phyloP scores from a whole-genome alignment of 2,329 filamentous ascomycete genomes.

The Ophidiomyces ophidiicola region DNA sequence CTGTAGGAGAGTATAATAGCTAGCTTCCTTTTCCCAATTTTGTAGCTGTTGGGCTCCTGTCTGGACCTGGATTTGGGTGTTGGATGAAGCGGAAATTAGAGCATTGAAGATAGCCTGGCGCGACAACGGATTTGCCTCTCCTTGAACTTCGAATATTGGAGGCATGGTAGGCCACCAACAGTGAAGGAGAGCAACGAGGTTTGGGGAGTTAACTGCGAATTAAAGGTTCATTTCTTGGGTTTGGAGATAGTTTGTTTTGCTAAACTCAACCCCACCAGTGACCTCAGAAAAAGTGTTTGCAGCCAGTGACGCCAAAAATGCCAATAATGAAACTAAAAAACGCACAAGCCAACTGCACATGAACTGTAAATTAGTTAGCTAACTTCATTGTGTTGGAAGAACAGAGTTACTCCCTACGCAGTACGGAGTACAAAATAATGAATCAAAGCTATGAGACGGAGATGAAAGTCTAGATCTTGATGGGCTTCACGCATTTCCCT shows the following conservation, averaged over 20 bases:
- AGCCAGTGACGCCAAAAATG: conserved; percentile 4
- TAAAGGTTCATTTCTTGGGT: conserved; percentile 1
- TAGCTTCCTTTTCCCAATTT: conserved; percentile 55
- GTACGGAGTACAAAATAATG: too few relatives aligned
- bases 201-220: not conserved
- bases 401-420: too few relatives aligned
- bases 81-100: conserved; percentile 52
- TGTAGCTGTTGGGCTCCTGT: conserved; percentile 56
- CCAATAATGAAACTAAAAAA: too few relatives aligned
- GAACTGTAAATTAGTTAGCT: too few relatives aligned
- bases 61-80: conserved; percentile 53
- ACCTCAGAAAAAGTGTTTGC: conserved; percentile 4
- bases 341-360: too few relatives aligned
- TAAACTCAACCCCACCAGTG: conserved; percentile 7
- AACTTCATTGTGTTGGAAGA: not conserved
- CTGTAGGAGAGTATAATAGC: conserved; percentile 59
- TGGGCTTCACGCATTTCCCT: too few relatives aligned
- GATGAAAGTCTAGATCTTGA: too few relatives aligned
- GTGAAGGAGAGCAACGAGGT: conserved; percentile 4
- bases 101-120: conserved; percentile 52
- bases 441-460: too few relatives aligned
- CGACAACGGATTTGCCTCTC: conserved; percentile 62
- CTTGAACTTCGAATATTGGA: conserved; percentile 64
- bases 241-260: not conserved
- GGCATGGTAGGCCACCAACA: conserved; percentile 43